Percentiles rank a stretch among this genome's conserved stretches.
phyloP scores from a whole-genome alignment of 495 filamentous ascomycete genomes.

The Achaetomiella virescens region DNA sequence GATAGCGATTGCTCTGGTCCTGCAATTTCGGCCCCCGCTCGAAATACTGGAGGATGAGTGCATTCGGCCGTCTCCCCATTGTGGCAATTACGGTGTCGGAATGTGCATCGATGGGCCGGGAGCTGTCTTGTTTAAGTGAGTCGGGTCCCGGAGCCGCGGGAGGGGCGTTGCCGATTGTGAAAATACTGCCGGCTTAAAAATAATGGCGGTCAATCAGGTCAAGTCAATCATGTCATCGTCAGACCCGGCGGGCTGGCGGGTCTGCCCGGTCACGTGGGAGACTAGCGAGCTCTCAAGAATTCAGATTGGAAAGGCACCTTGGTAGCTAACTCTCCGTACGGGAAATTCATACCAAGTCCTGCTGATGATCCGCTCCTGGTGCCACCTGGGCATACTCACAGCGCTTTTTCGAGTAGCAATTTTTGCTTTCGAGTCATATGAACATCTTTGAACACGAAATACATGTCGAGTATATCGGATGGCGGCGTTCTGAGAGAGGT shows the following conservation, averaged over 20 bases:
- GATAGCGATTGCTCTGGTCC: slow-evolving; percentile 80
- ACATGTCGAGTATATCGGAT: too few relatives aligned
- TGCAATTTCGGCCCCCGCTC: slow-evolving; percentile 73
- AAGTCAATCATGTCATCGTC: neutral
- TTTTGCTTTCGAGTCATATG: too few relatives aligned
- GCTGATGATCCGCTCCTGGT: too few relatives aligned
- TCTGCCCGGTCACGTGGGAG: neutral
- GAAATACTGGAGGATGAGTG: slow-evolving; percentile 77
- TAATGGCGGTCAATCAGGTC: slow-evolving; percentile 29
- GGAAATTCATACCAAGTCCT: too few relatives aligned
- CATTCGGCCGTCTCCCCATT: slow-evolving; percentile 80
- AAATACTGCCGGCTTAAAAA: slow-evolving; percentile 31
- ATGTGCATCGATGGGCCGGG: slow-evolving; percentile 17
- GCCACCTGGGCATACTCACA: too few relatives aligned
- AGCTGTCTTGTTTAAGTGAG: slow-evolving; percentile 1
- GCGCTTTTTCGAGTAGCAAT: too few relatives aligned
- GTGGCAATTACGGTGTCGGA: slow-evolving; percentile 14
- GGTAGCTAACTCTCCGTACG: too few relatives aligned
- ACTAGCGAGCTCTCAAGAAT: neutral
- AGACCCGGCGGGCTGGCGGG: neutral
- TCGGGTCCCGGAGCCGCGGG: slow-evolving; percentile 7
- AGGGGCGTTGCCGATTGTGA: slow-evolving; percentile 21
- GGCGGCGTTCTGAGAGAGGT: too few relatives aligned
- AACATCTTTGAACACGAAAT: too few relatives aligned
- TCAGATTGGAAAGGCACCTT: too few relatives aligned